These are phyloP conservation scores for Betula pendula DNA, from an alignment of 306 rosid genomes.

Conservation along the genomic window DNA sequence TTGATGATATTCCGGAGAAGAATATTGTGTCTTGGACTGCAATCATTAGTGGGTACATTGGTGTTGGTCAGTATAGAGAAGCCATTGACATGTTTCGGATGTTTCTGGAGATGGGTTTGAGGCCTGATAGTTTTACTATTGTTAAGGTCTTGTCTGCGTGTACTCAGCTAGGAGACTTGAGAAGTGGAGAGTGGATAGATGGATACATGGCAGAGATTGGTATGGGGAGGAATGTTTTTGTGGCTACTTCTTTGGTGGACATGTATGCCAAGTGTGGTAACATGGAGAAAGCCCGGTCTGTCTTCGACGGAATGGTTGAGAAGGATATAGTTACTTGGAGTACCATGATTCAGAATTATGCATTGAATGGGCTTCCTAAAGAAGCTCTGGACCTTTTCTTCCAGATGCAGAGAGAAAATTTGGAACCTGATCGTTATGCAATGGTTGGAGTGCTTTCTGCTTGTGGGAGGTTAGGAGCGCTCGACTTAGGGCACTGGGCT, in stretches of 20 bases:
- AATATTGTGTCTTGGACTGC: no score
- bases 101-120: conserved; percentile 6
- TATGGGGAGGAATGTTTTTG: conserved; percentile 24
- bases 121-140: conserved; percentile 1
- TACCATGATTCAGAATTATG: conserved; percentile 40
- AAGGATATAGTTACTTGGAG: conserved; percentile 36
- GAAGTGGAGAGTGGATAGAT: conserved; percentile 24
- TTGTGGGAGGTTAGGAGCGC: conserved; percentile 29
- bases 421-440: conserved; percentile 21
- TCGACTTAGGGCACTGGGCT: conserved; percentile 26
- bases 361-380: conserved; percentile 33
- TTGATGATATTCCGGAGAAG: not conserved
- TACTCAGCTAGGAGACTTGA: conserved; percentile 12
- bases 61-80: conserved; percentile 5
- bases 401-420: conserved; percentile 37
- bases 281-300: conserved; percentile 14
- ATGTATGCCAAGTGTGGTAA: conserved; percentile 34
- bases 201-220: conserved; percentile 23
- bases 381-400: conserved; percentile 38
- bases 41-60: conserved; percentile 4
- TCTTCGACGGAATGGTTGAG: conserved; percentile 19
- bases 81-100: not conserved
- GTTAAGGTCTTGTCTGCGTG: conserved; percentile 21
- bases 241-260: conserved; percentile 32
- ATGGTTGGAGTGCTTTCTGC: conserved; percentile 29